Percentiles rank a stretch among this genome's conserved stretches.
Conservation (phyloP, 2,329 filamentous ascomycete species). For the Beauveria scarabaeidicola region DNA sequence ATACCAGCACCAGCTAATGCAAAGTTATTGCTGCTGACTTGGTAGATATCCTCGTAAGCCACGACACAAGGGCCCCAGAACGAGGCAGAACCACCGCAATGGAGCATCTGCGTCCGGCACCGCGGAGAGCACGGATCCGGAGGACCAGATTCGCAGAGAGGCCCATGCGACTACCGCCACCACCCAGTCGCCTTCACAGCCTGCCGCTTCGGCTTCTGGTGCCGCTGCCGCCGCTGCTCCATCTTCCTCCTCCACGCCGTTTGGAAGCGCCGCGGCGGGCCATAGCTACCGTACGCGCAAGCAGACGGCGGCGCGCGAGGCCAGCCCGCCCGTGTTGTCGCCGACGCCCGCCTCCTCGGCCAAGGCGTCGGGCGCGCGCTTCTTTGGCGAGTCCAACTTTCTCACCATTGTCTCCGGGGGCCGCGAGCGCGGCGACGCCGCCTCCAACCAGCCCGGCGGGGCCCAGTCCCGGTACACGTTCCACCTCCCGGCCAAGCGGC, state of each 20-base stretch:
- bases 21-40: background rate
- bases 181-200: slow-evolving; percentile 1
- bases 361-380: slow-evolving; percentile 21
- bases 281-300: slow-evolving; percentile 8
- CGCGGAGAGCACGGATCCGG: slow-evolving; percentile 6
- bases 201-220: too few species aligned
- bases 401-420: slow-evolving; percentile 26
- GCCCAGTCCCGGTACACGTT: slow-evolving; percentile 20
- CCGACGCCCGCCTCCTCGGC: slow-evolving; percentile 13
- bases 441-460: slow-evolving; percentile 14
- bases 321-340: background rate
- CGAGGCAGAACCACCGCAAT: slow-evolving; percentile 1
- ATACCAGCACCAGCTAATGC: background rate
- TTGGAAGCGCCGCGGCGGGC: background rate
- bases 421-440: background rate
- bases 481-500: slow-evolving; percentile 22
- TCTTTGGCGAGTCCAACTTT: slow-evolving; percentile 32
- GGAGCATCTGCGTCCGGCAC: background rate
- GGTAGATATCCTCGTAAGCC: slow-evolving; percentile 10
- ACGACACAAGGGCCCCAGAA: slow-evolving; percentile 7
- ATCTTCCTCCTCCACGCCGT: background rate
- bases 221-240: background rate
- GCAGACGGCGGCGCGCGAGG: slow-evolving; percentile 10
- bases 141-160: slow-evolving; percentile 2
- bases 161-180: background rate